Evolutionary conservation across 2,329 filamentous ascomycete species (phyloP).

Genomic region (Fusarium dimerum): DNA sequence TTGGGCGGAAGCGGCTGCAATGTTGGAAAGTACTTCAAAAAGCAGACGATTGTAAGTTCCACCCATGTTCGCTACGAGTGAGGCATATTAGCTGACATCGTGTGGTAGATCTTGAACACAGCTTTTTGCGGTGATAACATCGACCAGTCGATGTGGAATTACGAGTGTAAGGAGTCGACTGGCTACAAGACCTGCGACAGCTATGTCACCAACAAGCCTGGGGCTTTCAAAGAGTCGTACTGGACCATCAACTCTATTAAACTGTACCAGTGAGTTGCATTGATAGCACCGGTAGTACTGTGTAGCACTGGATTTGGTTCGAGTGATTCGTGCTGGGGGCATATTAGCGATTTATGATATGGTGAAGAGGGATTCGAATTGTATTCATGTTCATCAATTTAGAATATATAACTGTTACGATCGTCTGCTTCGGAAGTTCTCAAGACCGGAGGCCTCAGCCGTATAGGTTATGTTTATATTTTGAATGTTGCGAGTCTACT

Average conservation of each 20-base stretch:
- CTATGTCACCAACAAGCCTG: slow-evolving; percentile 8
- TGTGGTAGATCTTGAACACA: slow-evolving; percentile 9
- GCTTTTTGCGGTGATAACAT: slow-evolving; percentile 10
- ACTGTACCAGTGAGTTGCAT: slow-evolving; percentile 4
- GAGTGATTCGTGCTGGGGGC: too few relatives aligned
- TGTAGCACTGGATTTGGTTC: too few relatives aligned
- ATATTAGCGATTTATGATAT: too few relatives aligned
- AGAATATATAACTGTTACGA: too few relatives aligned
- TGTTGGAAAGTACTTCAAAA: slow-evolving; percentile 15
- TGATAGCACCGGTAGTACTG: too few relatives aligned
- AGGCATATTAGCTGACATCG: not conserved
- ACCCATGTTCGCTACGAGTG: not conserved
- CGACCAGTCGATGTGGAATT: slow-evolving; percentile 6
- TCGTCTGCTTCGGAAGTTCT: too few relatives aligned
- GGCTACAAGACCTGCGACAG: slow-evolving; percentile 7
- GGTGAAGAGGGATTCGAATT: too few relatives aligned
- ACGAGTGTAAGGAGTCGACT: slow-evolving; percentile 10
- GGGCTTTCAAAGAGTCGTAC: slow-evolving; percentile 7
- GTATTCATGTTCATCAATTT: too few relatives aligned
- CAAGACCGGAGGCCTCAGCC: too few relatives aligned
- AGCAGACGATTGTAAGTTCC: slow-evolving; percentile 11
- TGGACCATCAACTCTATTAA: slow-evolving; percentile 10
- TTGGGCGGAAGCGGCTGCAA: slow-evolving; percentile 13
- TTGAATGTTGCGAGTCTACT: too few relatives aligned
- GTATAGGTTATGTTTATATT: too few relatives aligned